Conservation (phyloP, 208 protist genomes). For the Crithidia sp. region DNA sequence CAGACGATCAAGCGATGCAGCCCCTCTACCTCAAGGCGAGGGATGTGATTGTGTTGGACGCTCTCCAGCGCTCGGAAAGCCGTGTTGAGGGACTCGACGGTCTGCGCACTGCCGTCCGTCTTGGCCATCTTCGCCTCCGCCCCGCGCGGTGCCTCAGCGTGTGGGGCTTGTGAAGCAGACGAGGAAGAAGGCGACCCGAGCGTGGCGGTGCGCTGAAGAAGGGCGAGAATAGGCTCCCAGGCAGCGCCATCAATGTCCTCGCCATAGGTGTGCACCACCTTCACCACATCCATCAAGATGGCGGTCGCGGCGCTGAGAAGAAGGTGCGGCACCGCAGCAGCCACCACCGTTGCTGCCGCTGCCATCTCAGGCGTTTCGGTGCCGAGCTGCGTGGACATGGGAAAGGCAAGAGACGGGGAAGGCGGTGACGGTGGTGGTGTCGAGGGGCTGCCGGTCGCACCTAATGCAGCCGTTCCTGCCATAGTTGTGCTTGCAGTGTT, state of each 20-base stretch:
- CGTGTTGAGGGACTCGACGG: constrained; percentile 43
- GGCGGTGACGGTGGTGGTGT: too few relatives aligned
- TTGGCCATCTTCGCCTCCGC: not conserved
- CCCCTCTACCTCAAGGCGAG: constrained; percentile 49
- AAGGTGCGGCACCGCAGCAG: constrained; percentile 17
- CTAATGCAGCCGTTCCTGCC: too few relatives aligned
- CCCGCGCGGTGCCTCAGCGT: not conserved
- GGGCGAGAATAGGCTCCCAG: constrained; percentile 54
- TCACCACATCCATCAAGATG: constrained; percentile 44
- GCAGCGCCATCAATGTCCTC: constrained; percentile 51
- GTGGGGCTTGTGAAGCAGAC: not conserved
- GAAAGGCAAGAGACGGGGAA: too few relatives aligned
- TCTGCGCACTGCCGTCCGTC: constrained; percentile 15
- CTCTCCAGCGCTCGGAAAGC: constrained; percentile 74
- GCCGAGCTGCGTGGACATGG: not conserved
- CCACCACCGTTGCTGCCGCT: constrained; percentile 10
- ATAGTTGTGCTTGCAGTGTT: too few relatives aligned
- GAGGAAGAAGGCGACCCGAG: not conserved
- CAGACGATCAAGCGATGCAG: constrained; percentile 63
- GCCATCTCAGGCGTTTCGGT: constrained; percentile 1
- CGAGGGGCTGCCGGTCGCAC: not conserved
- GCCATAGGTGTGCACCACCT: constrained; percentile 66
- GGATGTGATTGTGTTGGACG: constrained; percentile 81
- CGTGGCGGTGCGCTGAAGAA: constrained; percentile 51
- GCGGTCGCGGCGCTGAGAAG: constrained; percentile 14